phyloP scores from a whole-genome alignment of 2,329 filamentous ascomycete species.

The Botrytis sinoallii region DNA sequence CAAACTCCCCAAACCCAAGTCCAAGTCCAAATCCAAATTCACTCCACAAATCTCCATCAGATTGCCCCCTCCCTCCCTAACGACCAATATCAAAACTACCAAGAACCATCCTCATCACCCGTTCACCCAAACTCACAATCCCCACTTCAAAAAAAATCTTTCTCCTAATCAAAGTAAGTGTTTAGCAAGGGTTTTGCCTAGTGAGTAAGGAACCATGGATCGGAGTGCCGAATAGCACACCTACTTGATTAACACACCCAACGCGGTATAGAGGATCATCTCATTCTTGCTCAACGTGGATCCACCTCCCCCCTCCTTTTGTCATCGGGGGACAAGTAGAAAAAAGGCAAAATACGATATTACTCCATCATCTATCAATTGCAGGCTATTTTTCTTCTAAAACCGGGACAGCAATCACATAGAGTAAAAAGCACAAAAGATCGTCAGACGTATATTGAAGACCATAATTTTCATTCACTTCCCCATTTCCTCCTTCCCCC shows the following conservation, averaged over 20 bases:
- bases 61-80: no score
- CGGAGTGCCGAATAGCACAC: not conserved
- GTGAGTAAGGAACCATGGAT: not conserved
- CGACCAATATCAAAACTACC: no score
- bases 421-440: not conserved
- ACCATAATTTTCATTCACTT: constrained; percentile 2
- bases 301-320: not conserved
- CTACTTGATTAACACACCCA: not conserved
- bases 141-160: not conserved
- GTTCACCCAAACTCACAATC: not conserved
- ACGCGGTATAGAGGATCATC: not conserved
- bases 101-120: no score
- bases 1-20: not conserved
- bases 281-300: not conserved
- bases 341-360: not conserved
- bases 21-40: no score
- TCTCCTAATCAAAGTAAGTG: not conserved
- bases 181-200: not conserved
- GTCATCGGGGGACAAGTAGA: not conserved
- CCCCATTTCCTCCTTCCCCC: not conserved
- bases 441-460: not conserved
- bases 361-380: not conserved
- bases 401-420: not conserved
- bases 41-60: no score
- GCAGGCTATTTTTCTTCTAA: no score